Conservation (phyloP, 202 grass and related monocot genomes). For the Panicum virgatum region DNA sequence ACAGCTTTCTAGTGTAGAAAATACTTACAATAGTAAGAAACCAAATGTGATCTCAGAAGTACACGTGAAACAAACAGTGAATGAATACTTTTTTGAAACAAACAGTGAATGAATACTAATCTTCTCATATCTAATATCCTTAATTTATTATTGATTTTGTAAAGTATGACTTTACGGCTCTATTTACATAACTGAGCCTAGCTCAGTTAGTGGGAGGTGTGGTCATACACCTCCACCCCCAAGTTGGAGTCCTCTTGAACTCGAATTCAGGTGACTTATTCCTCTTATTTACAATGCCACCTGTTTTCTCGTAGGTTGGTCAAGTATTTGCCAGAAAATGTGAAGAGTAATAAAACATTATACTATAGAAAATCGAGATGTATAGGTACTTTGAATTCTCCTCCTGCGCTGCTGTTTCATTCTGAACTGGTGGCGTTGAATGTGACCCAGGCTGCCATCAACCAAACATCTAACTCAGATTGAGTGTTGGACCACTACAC, state of each 20-base stretch:
- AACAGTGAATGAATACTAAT: constrained; percentile 4
- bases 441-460: constrained; percentile 76
- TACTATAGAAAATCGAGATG: constrained; percentile 5
- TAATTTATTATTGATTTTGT: not conserved
- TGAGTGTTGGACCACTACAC: constrained; percentile 8
- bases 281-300: not conserved
- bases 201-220: not conserved
- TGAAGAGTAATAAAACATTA: not conserved
- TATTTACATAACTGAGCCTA: not conserved
- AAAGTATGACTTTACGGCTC: not conserved
- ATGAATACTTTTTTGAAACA: too few relatives aligned
- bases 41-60: too few relatives aligned
- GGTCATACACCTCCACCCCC: not conserved
- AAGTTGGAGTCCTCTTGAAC: not conserved
- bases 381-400: constrained; percentile 91
- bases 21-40: not conserved
- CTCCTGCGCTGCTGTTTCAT: constrained; percentile 63
- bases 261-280: not conserved
- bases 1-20: constrained; percentile 1
- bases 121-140: not conserved
- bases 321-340: not conserved
- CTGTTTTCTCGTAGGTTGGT: not conserved
- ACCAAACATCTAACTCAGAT: constrained; percentile 42
- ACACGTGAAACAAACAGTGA: not conserved
- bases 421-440: constrained; percentile 42